Conservation (phyloP, 345 rosid genomes). For the Geranium rotundifolium region DNA sequence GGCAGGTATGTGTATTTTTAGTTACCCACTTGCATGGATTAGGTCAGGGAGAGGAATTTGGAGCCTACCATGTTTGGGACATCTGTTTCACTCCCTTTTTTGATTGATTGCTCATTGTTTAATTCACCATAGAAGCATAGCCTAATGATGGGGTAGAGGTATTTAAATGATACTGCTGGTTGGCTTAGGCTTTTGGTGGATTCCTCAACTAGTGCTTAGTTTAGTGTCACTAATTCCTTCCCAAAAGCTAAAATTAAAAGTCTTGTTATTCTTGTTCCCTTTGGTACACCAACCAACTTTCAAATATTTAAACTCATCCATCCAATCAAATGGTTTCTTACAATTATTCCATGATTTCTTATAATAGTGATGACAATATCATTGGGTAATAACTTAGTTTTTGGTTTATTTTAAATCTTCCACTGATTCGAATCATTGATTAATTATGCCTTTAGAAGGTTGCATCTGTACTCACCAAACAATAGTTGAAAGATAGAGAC, state of each 20-base stretch:
- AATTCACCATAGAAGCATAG: background rate
- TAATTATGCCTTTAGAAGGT: too few relatives aligned
- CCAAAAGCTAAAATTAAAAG: background rate
- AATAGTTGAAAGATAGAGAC: too few relatives aligned
- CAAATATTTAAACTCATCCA: too few relatives aligned
- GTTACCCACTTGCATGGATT: slow-evolving; percentile 4
- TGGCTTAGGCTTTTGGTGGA: too few relatives aligned
- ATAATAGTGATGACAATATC: too few relatives aligned
- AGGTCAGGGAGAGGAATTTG: background rate
- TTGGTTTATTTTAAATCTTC: too few relatives aligned
- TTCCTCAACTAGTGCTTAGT: background rate
- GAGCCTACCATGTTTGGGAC: background rate
- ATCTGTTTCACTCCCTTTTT: background rate
- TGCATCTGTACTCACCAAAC: too few relatives aligned
- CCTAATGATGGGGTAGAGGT: background rate
- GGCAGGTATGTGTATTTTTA: background rate
- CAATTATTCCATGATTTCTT: too few relatives aligned
- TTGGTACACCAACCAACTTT: background rate
- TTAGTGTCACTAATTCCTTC: background rate
- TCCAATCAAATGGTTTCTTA: too few relatives aligned
- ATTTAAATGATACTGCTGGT: background rate
- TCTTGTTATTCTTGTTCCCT: background rate
- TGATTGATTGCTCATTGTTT: background rate
- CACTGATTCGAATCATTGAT: too few relatives aligned
- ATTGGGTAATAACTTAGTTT: too few relatives aligned